Percentiles rank a stretch among this genome's conserved stretches.
Conservation (phyloP, 2,329 filamentous ascomycete genomes). For the Ustulina deusta region DNA sequence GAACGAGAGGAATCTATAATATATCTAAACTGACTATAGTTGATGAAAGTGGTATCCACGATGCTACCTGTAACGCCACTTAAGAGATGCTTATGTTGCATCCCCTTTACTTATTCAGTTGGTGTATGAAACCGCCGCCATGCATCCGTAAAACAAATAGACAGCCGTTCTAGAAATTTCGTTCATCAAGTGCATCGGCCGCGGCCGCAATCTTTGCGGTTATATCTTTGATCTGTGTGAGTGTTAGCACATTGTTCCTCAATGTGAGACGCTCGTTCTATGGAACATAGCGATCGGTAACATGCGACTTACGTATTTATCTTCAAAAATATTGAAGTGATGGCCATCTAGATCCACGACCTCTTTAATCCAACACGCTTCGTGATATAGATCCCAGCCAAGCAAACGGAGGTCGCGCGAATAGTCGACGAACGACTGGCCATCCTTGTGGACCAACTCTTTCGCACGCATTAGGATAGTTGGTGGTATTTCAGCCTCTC, state of each 20-base stretch:
- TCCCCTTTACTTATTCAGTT: background rate
- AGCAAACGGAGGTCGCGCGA: slow-evolving; percentile 57
- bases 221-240: slow-evolving; percentile 43
- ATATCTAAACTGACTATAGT: background rate
- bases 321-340: slow-evolving; percentile 58
- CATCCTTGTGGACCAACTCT: slow-evolving; percentile 50
- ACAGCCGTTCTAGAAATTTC: slow-evolving; percentile 24
- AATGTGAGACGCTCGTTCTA: background rate
- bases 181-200: slow-evolving; percentile 43
- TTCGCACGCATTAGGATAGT: slow-evolving; percentile 61
- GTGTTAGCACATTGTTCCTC: slow-evolving; percentile 19
- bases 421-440: slow-evolving; percentile 57
- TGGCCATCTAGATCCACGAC: slow-evolving; percentile 64
- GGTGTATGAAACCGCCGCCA: background rate
- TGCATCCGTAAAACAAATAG: slow-evolving; percentile 7
- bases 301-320: slow-evolving; percentile 46
- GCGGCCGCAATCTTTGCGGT: slow-evolving; percentile 46
- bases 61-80: slow-evolving; percentile 5
- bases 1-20: background rate
- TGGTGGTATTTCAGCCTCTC: slow-evolving; percentile 52
- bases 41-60: background rate
- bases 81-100: background rate
- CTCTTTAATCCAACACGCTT: slow-evolving; percentile 57
- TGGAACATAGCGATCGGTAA: background rate
- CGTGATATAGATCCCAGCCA: slow-evolving; percentile 63